Evolutionary conservation across 305 asterid genomes (phyloP).

Genomic region (Caryopteris hybrid): DNA sequence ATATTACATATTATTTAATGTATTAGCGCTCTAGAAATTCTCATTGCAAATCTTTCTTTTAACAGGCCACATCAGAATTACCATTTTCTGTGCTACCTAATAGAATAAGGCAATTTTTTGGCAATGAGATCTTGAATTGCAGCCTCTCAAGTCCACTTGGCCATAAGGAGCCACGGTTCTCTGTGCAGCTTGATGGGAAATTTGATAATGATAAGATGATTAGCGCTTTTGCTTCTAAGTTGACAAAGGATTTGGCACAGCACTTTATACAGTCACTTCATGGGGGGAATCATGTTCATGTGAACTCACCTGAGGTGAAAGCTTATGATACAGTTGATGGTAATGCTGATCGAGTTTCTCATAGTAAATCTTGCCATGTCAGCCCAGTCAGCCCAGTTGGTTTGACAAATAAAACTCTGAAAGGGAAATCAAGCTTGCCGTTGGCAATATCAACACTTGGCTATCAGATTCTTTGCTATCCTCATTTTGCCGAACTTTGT

Average conservation of each 20-base stretch:
- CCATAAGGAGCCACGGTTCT: slow-evolving; percentile 58
- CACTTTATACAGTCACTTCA: slow-evolving; percentile 66
- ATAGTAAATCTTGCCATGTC: slow-evolving; percentile 32
- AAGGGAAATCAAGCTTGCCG: slow-evolving; percentile 69
- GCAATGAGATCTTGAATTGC: slow-evolving; percentile 36
- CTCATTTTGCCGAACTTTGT: slow-evolving; percentile 97
- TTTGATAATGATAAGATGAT: slow-evolving; percentile 51
- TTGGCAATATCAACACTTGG: slow-evolving; percentile 85
- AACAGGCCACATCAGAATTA: slow-evolving; percentile 90
- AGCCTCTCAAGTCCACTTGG: slow-evolving; percentile 37
- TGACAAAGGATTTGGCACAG: slow-evolving; percentile 71
- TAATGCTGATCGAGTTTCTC: slow-evolving; percentile 26
- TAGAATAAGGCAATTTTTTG: slow-evolving; percentile 69
- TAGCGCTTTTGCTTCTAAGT: slow-evolving; percentile 51
- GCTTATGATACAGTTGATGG: slow-evolving; percentile 30
- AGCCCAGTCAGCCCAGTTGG: slow-evolving; percentile 35
- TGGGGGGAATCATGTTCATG: slow-evolving; percentile 43
- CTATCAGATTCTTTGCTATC: slow-evolving; percentile 81
- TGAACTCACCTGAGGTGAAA: slow-evolving; percentile 29
- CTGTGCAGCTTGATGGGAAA: slow-evolving; percentile 64
- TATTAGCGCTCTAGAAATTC: slow-evolving; percentile 9
- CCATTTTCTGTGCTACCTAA: slow-evolving; percentile 59
- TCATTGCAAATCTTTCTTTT: slow-evolving; percentile 12
- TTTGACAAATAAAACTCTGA: slow-evolving; percentile 37
- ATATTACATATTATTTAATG: neutral